A percentile compares a stretch with the other conserved stretches of the same genome.
Evolutionary conservation across 2,329 filamentous ascomycete genomes (phyloP).

Genomic region (Dothidotthia symphoricarpi): DNA sequence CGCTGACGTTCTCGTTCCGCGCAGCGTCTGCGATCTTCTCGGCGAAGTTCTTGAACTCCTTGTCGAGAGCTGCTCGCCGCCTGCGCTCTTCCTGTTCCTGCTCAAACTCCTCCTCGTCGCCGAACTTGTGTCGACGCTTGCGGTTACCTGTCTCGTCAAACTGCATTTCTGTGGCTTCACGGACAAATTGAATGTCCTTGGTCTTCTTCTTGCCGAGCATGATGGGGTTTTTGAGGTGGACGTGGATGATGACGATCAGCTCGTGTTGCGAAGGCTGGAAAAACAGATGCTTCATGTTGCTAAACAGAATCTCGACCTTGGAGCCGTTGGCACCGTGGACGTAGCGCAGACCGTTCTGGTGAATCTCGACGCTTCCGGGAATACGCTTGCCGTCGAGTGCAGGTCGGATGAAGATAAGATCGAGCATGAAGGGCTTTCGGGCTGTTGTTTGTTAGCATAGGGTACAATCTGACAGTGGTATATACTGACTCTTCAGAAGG

Average conservation of each 20-base stretch:
- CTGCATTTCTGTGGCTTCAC: constrained; percentile 96
- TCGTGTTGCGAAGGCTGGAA: constrained; percentile 98
- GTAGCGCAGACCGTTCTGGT: constrained; percentile 98
- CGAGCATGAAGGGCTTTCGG: constrained; percentile 83
- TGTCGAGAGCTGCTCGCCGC: constrained; percentile 85
- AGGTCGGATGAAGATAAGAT: constrained; percentile 93
- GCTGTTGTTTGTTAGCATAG: no score
- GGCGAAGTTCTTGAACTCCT: constrained; percentile 90
- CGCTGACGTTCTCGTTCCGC: constrained; percentile 83
- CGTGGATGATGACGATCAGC: constrained; percentile 95
- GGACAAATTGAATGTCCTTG: constrained; percentile 97
- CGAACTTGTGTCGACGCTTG: constrained; percentile 95
- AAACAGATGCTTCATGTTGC: constrained; percentile 97
- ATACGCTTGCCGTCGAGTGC: constrained; percentile 96
- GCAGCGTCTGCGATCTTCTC: constrained; percentile 97
- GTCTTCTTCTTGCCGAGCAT: constrained; percentile 99
- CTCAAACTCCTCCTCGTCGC: constrained; percentile 98
- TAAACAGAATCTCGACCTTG: constrained; percentile 90
- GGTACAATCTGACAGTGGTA: no score
- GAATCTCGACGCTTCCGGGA: constrained; percentile 92
- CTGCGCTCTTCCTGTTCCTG: constrained; percentile 95
- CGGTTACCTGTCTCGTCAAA: constrained; percentile 98
- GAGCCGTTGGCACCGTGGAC: constrained; percentile 73
- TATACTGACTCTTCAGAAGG: constrained; percentile 91
- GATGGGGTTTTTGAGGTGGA: constrained; percentile 96